Base-by-base conservation (phyloP, 78 protist species). In the Dictyostelium brefeldianum region DNA sequence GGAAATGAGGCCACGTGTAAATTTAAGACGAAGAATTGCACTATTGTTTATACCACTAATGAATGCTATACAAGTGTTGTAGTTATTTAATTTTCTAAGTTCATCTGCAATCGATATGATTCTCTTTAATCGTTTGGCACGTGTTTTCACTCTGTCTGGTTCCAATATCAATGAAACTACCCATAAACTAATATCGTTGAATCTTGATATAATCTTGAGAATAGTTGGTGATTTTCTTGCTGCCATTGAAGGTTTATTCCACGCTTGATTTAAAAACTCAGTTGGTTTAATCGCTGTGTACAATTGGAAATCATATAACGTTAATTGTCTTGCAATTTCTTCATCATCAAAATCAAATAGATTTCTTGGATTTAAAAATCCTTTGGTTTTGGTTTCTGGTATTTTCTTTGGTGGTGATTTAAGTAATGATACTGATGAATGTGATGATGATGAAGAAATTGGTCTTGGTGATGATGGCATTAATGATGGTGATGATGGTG, bases 41-140 rank as follows among this genome's bases (percentile, higher is more conserved):
- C 90, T 81, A 4, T 91, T 91, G 20, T 91, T 91, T 10, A 91
- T 81, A 29, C 95, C 95, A 25, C 95, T 89, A 11, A 91, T 29
- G 10, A 91, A 75, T 3, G 90, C 64, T 70, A 91, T 91, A 17
- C 83, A 41, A 12, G 95, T 81, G 50, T 82, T 83, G 11, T 25
- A 91, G 41, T 91, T 91, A 59, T 91, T 91, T 6, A 91, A 20
- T 31, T 91, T 89, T 12, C 90, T 18, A 15, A 81, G 65, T 77
- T 73, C 70, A 81, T 91, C 95, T 1, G 95, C 95, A 46, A 91
- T 91, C 18, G 29, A 81, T 12, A 91, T 91, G 47, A 91, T 50
- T 56, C 90, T 69, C 29, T 82, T 75, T 80, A 91, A 65, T 22
- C 90, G 43, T 43, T 81, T 78, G 0, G 95, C 95, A 46, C 95